A percentile compares a stretch with the other conserved stretches of the same genome.
phyloP scores from a whole-genome alignment of 2,329 filamentous ascomycete genomes.

The Paecilomyces fulvus region DNA sequence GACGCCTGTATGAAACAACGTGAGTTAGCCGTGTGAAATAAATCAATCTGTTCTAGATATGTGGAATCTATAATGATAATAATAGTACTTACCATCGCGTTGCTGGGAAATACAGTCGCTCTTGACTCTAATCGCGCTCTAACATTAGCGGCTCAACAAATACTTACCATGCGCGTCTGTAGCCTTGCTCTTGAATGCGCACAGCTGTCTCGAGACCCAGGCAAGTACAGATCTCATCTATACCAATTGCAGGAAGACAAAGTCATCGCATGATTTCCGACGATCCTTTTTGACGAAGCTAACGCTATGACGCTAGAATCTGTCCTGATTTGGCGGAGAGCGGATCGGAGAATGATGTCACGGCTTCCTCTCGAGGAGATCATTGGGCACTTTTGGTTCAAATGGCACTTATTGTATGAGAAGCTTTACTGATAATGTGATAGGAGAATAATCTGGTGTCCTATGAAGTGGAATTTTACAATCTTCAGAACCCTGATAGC shows the following conservation, averaged over 20 bases:
- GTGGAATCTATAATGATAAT: neutral
- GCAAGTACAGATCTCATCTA: neutral
- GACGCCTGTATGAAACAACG: conserved; percentile 46
- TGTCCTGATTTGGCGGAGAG: neutral
- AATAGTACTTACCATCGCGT: neutral
- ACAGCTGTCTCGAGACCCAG: neutral
- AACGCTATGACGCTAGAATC: neutral
- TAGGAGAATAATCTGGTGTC: neutral
- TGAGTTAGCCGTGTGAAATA: neutral
- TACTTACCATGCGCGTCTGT: neutral
- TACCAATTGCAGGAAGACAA: neutral
- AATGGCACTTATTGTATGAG: neutral
- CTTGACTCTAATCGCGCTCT: neutral
- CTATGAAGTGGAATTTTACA: too few relatives aligned
- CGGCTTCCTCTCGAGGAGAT: neutral
- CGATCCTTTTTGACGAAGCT: neutral
- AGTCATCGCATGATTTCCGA: neutral
- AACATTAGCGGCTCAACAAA: neutral
- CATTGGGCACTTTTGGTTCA: neutral
- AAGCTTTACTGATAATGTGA: neutral
- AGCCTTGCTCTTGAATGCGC: neutral
- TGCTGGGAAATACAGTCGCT: neutral
- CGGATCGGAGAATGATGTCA: neutral
- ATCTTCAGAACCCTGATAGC: neutral
- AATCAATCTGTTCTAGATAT: neutral